A percentile compares a stretch with the other conserved stretches of the same genome.
These are phyloP conservation scores for Penicillium bovifimosum DNA, from an alignment of 495 filamentous ascomycete genomes.

Conservation along the genomic window DNA sequence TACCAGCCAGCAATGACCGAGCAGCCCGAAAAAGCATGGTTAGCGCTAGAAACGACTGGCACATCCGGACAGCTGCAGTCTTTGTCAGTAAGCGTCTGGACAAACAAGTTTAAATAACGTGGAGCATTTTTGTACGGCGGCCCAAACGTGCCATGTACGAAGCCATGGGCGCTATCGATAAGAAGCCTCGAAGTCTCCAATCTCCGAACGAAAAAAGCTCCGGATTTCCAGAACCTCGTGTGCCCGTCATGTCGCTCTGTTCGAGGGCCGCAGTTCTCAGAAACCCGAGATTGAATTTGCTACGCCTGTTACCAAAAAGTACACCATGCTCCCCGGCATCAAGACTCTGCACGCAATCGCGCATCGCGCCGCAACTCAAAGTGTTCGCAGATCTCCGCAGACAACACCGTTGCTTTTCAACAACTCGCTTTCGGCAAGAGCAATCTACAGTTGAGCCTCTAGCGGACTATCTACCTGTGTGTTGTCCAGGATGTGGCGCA, in stretches of 20 bases:
- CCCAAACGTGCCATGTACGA: background rate
- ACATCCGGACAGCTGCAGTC: too few relatives aligned
- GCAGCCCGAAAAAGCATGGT: too few relatives aligned
- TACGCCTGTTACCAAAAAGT: background rate
- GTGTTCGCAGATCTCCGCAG: background rate
- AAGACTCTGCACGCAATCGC: background rate
- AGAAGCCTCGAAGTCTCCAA: constrained; percentile 9
- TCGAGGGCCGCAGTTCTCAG: constrained; percentile 26
- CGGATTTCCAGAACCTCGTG: constrained; percentile 13
- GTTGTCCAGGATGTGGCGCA: constrained; percentile 87
- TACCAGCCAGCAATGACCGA: too few relatives aligned
- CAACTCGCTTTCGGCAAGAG: constrained; percentile 2
- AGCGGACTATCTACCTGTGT: constrained; percentile 28
- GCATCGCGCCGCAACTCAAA: constrained; percentile 2
- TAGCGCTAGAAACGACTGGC: too few relatives aligned
- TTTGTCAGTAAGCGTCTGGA: too few relatives aligned
- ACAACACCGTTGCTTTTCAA: constrained; percentile 22
- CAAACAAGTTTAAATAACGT: too few relatives aligned
- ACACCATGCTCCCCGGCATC: background rate
- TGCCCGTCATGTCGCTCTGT: constrained; percentile 29
- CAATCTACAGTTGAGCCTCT: constrained; percentile 4
- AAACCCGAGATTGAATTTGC: constrained; percentile 3
- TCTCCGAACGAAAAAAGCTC: constrained; percentile 17
- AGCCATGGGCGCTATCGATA: constrained; percentile 20
- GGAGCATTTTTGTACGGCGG: background rate